Conservation (phyloP, 2,329 filamentous ascomycete species). For the Aspergillus awamori region DNA sequence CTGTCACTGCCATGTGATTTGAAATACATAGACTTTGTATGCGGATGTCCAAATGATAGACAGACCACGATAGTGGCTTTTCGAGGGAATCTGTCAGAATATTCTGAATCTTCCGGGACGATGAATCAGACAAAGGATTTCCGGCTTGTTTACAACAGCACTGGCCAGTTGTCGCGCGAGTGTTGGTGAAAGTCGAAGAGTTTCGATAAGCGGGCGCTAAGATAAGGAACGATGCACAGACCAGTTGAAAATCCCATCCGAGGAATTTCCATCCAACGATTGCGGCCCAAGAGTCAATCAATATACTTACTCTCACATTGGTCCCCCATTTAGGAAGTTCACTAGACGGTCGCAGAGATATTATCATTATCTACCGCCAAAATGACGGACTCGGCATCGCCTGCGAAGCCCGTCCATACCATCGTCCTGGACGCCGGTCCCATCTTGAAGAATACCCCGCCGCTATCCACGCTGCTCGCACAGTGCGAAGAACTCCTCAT, state of each 20-base stretch:
- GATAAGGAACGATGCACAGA: constrained; percentile 43
- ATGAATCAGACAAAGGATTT: background rate
- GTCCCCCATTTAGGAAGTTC: background rate
- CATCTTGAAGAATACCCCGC: constrained; percentile 88
- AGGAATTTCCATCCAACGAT: constrained; percentile 13
- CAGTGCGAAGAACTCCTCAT: constrained; percentile 79
- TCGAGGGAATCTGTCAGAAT: background rate
- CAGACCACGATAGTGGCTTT: background rate
- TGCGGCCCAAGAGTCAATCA: background rate
- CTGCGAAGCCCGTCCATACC: constrained; percentile 72
- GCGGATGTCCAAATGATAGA: background rate
- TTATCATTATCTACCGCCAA: background rate
- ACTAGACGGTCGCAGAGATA: background rate
- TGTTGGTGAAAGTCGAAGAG: background rate
- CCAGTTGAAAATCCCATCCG: constrained; percentile 34
- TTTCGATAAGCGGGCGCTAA: constrained; percentile 32
- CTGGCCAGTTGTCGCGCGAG: background rate
- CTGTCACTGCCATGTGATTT: constrained; percentile 11
- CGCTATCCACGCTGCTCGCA: constrained; percentile 77
- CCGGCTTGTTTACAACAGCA: background rate
- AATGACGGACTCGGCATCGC: constrained; percentile 44
- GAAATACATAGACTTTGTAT: background rate
- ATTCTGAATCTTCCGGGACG: background rate
- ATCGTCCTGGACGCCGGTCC: constrained; percentile 90
- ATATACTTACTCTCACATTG: background rate